phyloP scores from a whole-genome alignment of 345 rosid species.

The Iberis pinnata region DNA sequence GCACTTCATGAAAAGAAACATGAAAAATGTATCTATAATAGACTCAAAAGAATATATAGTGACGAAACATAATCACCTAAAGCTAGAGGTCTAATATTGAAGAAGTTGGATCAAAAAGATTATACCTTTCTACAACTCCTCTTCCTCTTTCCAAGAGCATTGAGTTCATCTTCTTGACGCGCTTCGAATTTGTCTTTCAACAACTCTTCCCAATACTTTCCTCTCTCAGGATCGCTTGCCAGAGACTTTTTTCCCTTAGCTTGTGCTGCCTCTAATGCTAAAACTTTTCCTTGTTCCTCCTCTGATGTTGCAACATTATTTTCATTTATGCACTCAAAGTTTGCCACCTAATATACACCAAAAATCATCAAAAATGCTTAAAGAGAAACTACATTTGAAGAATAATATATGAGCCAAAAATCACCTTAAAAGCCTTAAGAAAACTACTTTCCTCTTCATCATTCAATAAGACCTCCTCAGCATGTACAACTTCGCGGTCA shows the following conservation, averaged over 20 bases:
- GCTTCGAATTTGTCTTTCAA: slow-evolving; percentile 52
- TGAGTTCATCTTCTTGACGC: slow-evolving; percentile 62
- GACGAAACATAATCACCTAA: background rate
- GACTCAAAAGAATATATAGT: background rate
- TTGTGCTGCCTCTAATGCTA: slow-evolving; percentile 1
- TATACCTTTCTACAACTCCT: slow-evolving; percentile 73
- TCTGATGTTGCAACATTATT: slow-evolving; percentile 22
- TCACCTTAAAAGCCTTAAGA: slow-evolving; percentile 90
- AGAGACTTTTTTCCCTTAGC: slow-evolving; percentile 39
- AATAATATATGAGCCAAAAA: background rate
- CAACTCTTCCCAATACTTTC: slow-evolving; percentile 66
- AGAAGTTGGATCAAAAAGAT: slow-evolving; percentile 5
- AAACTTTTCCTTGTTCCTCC: too few relatives aligned
- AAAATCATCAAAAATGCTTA: background rate
- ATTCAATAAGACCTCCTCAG: slow-evolving; percentile 59
- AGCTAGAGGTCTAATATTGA: background rate
- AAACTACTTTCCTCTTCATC: slow-evolving; percentile 73
- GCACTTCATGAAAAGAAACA: too few relatives aligned
- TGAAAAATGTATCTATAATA: too few relatives aligned
- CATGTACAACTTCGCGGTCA: slow-evolving; percentile 65
- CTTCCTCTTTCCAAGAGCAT: slow-evolving; percentile 78
- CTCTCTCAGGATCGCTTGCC: slow-evolving; percentile 39
- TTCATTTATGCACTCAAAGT: slow-evolving; percentile 71
- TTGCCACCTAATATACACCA: slow-evolving; percentile 48
- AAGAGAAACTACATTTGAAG: too few relatives aligned